phyloP scores from a whole-genome alignment of 208 protist species.

The Blastocrithidia nonstop region DNA sequence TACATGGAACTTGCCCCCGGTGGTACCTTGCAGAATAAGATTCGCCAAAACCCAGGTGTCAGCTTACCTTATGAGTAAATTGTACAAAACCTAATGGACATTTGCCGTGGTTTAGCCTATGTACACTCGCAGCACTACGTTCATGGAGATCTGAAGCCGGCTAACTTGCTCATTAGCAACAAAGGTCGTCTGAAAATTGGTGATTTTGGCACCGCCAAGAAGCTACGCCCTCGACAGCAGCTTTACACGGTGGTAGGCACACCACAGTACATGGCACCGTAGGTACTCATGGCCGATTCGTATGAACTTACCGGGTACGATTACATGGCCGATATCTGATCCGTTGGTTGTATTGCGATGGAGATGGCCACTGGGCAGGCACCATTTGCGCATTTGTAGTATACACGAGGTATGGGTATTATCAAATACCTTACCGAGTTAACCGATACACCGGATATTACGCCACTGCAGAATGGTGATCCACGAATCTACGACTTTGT shows the following conservation, averaged over 20 bases:
- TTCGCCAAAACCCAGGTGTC: conserved; percentile 38
- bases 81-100: conserved; percentile 60
- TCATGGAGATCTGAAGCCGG: conserved; percentile 85
- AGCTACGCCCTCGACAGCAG: conserved; percentile 43
- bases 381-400: conserved; percentile 57
- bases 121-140: conserved; percentile 77
- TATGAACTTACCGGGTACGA: conserved; percentile 42
- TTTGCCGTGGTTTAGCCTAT: conserved; percentile 79
- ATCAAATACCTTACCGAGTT: conserved; percentile 69
- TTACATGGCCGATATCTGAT: conserved; percentile 87
- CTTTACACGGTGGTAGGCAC: conserved; percentile 77
- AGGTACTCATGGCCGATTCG: conserved; percentile 57
- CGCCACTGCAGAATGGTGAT: conserved; percentile 42
- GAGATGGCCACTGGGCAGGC: conserved; percentile 74
- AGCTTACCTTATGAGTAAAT: conserved; percentile 47
- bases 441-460: conserved; percentile 57
- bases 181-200: conserved; percentile 85
- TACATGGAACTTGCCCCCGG: conserved; percentile 87
- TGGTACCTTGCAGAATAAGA: conserved; percentile 69
- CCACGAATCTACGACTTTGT: conserved; percentile 67
- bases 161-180: conserved; percentile 75
- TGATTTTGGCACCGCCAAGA: conserved; percentile 89
- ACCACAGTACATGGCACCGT: conserved; percentile 87
- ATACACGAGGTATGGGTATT: conserved; percentile 63
- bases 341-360: conserved; percentile 72